Evolutionary conservation across 176 grass and related monocot genomes (phyloP).

Genomic region (Leersia perrieri): DNA sequence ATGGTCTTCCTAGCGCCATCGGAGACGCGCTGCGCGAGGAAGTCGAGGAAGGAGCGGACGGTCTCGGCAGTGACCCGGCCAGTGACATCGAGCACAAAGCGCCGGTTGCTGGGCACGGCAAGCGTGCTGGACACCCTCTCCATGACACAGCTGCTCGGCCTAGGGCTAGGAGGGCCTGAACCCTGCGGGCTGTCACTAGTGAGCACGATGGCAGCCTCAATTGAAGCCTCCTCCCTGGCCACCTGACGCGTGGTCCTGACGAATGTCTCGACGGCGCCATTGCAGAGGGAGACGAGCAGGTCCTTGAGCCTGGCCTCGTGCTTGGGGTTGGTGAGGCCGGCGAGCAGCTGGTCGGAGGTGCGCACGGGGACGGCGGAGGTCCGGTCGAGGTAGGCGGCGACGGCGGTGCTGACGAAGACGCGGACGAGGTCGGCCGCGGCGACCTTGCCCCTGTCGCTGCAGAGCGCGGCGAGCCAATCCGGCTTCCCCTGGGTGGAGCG

Average conservation of each 20-base stretch:
- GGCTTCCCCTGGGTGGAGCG: too few relatives aligned
- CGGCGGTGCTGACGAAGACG: conserved; percentile 71
- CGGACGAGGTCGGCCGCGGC: conserved; percentile 60
- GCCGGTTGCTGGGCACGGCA: conserved; percentile 62
- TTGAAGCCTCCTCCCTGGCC: conserved; percentile 21
- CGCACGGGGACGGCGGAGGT: conserved; percentile 27
- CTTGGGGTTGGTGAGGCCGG: conserved; percentile 50
- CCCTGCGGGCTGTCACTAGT: neutral
- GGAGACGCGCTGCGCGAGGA: conserved; percentile 42
- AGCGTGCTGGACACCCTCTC: conserved; percentile 58
- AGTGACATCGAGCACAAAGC: conserved; percentile 78
- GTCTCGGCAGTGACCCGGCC: conserved; percentile 71
- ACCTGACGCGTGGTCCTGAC: conserved; percentile 65
- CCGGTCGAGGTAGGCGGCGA: conserved; percentile 65
- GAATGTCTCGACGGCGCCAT: conserved; percentile 80
- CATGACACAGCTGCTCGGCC: conserved; percentile 19
- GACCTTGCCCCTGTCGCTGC: conserved; percentile 63
- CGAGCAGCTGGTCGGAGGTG: conserved; percentile 31
- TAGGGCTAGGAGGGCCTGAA: neutral
- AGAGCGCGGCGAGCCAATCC: conserved; percentile 56
- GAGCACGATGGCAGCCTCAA: neutral
- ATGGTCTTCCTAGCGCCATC: conserved; percentile 58
- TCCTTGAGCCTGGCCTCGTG: conserved; percentile 81
- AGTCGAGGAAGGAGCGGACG: conserved; percentile 78
- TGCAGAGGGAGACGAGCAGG: conserved; percentile 70